phyloP scores from a whole-genome alignment of 1,284 basidiomycete genomes.

The Apiotrichum domesticum region DNA sequence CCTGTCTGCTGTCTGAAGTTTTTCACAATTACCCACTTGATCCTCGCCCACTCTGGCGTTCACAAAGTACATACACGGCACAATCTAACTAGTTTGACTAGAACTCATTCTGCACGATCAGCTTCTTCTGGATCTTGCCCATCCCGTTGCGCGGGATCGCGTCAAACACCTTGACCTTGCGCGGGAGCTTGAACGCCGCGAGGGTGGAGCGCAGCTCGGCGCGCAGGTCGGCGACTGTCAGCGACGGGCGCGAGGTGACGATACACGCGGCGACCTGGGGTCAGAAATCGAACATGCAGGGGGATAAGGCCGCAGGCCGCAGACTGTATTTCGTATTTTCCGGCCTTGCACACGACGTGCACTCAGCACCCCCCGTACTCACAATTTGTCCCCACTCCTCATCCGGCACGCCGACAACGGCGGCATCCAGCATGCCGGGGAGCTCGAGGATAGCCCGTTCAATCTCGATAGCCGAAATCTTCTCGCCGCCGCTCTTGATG shows the following conservation, averaged over 20 bases:
- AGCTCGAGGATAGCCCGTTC: conserved; percentile 39
- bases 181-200: conserved; percentile 39
- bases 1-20: too few species aligned
- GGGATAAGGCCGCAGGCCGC: too few species aligned
- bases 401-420: conserved; percentile 39
- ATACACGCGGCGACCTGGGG: conserved; percentile 24
- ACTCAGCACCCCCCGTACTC: conserved; percentile 3
- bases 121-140: conserved; percentile 33
- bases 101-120: conserved; percentile 22
- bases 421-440: conserved; percentile 34
- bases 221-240: conserved; percentile 19
- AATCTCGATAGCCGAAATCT: conserved; percentile 42
- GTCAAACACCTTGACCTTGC: conserved; percentile 32
- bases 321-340: too few species aligned
- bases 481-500: conserved; percentile 43
- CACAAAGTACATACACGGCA: too few species aligned
- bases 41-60: too few species aligned
- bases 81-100: too few species aligned
- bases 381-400: conserved; percentile 44
- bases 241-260: conserved; percentile 17
- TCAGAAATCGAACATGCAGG: neutral
- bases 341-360: too few species aligned
- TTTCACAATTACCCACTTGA: too few species aligned
- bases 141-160: conserved; percentile 35
- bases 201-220: conserved; percentile 27